Evolutionary conservation across 805 yeast species (phyloP).

Genomic region (Candida nonsorbophila): DNA sequence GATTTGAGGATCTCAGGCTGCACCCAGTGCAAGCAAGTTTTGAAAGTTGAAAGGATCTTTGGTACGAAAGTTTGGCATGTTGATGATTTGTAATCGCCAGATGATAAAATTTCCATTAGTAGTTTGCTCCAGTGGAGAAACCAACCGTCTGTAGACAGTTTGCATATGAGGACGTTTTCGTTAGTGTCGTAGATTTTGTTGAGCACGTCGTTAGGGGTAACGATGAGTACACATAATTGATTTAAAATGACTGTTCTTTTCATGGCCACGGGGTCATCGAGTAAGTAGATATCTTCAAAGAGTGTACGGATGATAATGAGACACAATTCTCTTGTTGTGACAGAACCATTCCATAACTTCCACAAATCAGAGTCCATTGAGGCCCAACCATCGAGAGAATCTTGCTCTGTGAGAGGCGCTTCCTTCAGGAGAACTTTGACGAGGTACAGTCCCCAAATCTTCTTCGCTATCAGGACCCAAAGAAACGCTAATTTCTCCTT

Average conservation of each 20-base stretch:
- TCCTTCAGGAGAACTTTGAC: conserved; percentile 19
- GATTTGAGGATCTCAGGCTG: conserved; percentile 67
- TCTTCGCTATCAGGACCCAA: conserved; percentile 89
- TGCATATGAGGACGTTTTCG: conserved; percentile 56
- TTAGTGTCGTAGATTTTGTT: conserved; percentile 60
- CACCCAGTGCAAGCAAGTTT: conserved; percentile 89
- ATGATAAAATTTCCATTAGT: conserved; percentile 27
- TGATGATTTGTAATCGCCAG: conserved; percentile 19
- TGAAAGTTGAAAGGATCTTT: conserved; percentile 73
- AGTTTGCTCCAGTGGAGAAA: conserved; percentile 59
- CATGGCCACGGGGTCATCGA: conserved; percentile 88
- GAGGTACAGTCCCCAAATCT: conserved; percentile 83
- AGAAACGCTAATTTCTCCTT: conserved; percentile 84
- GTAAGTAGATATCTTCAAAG: conserved; percentile 86
- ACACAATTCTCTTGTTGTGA: conserved; percentile 67
- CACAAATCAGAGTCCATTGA: conserved; percentile 79
- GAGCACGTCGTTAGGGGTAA: conserved; percentile 65
- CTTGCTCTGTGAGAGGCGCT: conserved; percentile 32
- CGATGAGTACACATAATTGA: conserved; percentile 78
- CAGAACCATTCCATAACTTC: conserved; percentile 64
- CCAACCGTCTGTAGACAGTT: conserved; percentile 82
- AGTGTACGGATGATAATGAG: conserved; percentile 76
- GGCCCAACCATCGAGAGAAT: conserved; percentile 67
- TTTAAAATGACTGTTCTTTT: conserved; percentile 71
- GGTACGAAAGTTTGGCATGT: conserved; percentile 46